phyloP scores from a whole-genome alignment of 495 filamentous ascomycete species.

The Penicillium antarcticum region DNA sequence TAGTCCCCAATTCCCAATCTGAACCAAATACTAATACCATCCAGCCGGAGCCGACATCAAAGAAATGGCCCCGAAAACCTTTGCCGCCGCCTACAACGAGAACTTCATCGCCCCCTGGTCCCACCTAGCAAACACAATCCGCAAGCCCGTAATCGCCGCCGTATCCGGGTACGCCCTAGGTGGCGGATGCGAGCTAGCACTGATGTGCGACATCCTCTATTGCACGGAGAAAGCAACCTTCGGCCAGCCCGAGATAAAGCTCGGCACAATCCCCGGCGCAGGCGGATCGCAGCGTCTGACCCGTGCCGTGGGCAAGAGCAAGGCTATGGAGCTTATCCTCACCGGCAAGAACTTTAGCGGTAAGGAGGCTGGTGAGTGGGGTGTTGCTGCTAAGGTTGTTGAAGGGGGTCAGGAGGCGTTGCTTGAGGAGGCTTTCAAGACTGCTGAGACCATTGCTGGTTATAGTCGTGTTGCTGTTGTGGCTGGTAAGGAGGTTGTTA shows the following conservation, averaged over 20 bases:
- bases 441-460: slow-evolving; percentile 83
- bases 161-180: slow-evolving; percentile 93
- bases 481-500: slow-evolving; percentile 97
- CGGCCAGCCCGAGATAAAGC: slow-evolving; percentile 94
- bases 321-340: slow-evolving; percentile 91
- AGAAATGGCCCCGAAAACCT: slow-evolving; percentile 91
- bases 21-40: slow-evolving; percentile 1
- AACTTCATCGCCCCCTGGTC: slow-evolving; percentile 97
- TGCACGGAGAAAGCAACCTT: slow-evolving; percentile 79
- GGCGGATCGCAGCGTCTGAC: slow-evolving; percentile 91
- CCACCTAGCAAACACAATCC: slow-evolving; percentile 69
- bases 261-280: slow-evolving; percentile 88
- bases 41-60: slow-evolving; percentile 95
- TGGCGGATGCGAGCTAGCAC: slow-evolving; percentile 94
- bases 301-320: slow-evolving; percentile 79
- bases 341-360: slow-evolving; percentile 81
- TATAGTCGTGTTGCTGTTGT: slow-evolving; percentile 76
- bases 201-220: slow-evolving; percentile 96
- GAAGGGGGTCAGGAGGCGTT: slow-evolving; percentile 72
- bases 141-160: slow-evolving; percentile 89
- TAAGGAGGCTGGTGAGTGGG: slow-evolving; percentile 83
- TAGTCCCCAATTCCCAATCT: background rate
- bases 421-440: slow-evolving; percentile 71
- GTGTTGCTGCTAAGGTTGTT: slow-evolving; percentile 79
- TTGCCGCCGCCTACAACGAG: slow-evolving; percentile 74